Base-by-base conservation (phyloP, 768 basidiomycete species). In the Boletus insuetus region DNA sequence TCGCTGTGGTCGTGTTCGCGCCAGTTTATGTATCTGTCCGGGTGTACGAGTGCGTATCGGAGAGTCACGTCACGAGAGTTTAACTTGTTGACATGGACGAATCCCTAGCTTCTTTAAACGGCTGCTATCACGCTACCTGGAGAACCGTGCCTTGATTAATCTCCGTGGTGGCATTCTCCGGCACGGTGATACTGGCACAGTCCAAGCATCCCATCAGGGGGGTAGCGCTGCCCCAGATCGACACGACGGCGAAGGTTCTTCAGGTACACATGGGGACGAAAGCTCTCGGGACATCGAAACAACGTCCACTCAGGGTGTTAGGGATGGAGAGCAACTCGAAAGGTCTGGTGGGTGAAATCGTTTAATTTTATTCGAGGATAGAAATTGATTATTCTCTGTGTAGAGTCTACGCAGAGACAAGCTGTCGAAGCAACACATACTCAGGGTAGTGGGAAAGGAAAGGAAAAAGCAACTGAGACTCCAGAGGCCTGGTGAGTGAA, bases 11-110 rank as follows among this genome's bases (percentile, higher is more conserved):
- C 4, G 14, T 57, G 1, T 17, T 51, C 24, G 2, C 49, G 14
- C 66, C 65, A 3, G n/a, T 57, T 22, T 53, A 56, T 37, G 31
- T 49, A 11, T 60, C 56, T 20, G 41, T 39, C 7, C n/a, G 12
- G 22, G 43, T 29, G 24, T 49, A 50, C 40, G 44, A 11, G 64
- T 66, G 22, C 24, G 64, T 64, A 31, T 39, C 26, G 14, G 7
- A 16, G 10, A 19, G 19, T 24, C 20, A 2, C 2, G 9, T 14
- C 2, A 12, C 16, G 19, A 29, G 2, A 29, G 29, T 29, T 29
- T 8, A 14, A 10, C 17, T 7, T 38, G 12, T 52, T 51, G 41
- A 54, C 38, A 22, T 31, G 37, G n/a, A 49, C 20, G 37, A 17
- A 19, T 16, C 13, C 41, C 45, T 38, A 60, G 59, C 6, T 17